A percentile compares a stretch with the other conserved stretches of the same genome.
Conservation (phyloP, 2,329 filamentous ascomycete genomes). For the Fusarium poae region DNA sequence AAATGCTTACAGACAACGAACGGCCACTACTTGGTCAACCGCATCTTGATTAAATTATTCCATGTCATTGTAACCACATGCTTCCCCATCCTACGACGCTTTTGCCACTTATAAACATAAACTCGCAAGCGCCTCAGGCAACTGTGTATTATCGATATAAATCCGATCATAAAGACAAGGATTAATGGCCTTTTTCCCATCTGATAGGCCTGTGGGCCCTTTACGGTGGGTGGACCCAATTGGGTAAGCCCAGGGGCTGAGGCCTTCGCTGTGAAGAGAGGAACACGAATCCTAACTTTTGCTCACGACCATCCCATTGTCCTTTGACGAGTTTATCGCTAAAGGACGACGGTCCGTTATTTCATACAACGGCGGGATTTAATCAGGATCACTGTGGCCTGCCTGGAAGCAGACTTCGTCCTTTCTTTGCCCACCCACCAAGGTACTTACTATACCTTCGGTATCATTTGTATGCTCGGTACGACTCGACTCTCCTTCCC, state of each 20-base stretch:
- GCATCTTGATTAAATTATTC: slow-evolving; percentile 16
- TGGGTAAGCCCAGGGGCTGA: slow-evolving; percentile 50
- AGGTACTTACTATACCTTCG: neutral
- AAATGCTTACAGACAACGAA: neutral
- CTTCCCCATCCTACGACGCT: neutral
- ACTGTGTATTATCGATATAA: slow-evolving; percentile 18
- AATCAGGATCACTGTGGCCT: slow-evolving; percentile 51
- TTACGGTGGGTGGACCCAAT: slow-evolving; percentile 28
- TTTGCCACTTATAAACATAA: slow-evolving; percentile 10
- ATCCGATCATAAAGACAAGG: slow-evolving; percentile 20
- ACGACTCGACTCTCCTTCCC: slow-evolving; percentile 36
- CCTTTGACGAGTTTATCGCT: slow-evolving; percentile 43
- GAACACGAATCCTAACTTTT: slow-evolving; percentile 43
- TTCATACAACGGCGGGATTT: slow-evolving; percentile 48
- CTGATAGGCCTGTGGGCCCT: slow-evolving; percentile 28
- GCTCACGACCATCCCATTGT: slow-evolving; percentile 39
- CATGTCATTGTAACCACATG: neutral
- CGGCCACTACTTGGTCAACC: neutral
- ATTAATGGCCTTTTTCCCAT: slow-evolving; percentile 20
- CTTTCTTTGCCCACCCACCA: slow-evolving; percentile 48
- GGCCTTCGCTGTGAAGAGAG: slow-evolving; percentile 33
- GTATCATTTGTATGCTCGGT: slow-evolving; percentile 49
- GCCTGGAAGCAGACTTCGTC: slow-evolving; percentile 57
- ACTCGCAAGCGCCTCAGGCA: slow-evolving; percentile 43
- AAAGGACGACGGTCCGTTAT: slow-evolving; percentile 51